Evolutionary conservation across 495 filamentous ascomycete genomes (phyloP).

Genomic region (Lindgomyces ingoldianus): DNA sequence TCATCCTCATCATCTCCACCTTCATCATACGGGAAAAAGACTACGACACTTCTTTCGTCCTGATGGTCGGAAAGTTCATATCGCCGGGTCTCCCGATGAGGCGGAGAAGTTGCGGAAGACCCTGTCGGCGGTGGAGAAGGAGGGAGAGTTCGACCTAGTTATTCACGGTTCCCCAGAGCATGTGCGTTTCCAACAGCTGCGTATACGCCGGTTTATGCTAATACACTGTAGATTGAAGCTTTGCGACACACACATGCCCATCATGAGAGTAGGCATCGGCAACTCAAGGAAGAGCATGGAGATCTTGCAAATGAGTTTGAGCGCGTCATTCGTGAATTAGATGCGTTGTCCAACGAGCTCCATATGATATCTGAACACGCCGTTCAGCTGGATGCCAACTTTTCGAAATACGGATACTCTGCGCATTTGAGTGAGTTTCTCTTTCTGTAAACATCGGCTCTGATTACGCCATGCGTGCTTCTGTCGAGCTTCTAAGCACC

Average conservation of each 20-base stretch:
- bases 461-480: neutral
- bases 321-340: conserved; percentile 52
- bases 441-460: conserved; percentile 36
- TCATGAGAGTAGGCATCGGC: conserved; percentile 50
- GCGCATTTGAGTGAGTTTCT: conserved; percentile 43
- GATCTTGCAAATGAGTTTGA: conserved; percentile 56
- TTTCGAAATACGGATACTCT: conserved; percentile 59
- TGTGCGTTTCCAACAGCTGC: conserved; percentile 20
- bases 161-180: conserved; percentile 59
- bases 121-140: conserved; percentile 45
- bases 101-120: conserved; percentile 47
- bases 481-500: neutral
- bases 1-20: conserved; percentile 15
- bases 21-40: conserved; percentile 39
- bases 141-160: conserved; percentile 54
- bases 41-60: conserved; percentile 55
- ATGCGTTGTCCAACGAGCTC: conserved; percentile 53
- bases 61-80: conserved; percentile 56
- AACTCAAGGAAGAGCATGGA: conserved; percentile 50
- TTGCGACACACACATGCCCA: conserved; percentile 52
- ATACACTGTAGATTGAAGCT: conserved; percentile 40
- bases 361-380: conserved; percentile 55
- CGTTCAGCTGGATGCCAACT: conserved; percentile 57
- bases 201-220: conserved; percentile 26
- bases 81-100: conserved; percentile 57